These are phyloP conservation scores for Triticum aestivum DNA, from an alignment of 176 grass and related monocot species.

Conservation along the genomic window DNA sequence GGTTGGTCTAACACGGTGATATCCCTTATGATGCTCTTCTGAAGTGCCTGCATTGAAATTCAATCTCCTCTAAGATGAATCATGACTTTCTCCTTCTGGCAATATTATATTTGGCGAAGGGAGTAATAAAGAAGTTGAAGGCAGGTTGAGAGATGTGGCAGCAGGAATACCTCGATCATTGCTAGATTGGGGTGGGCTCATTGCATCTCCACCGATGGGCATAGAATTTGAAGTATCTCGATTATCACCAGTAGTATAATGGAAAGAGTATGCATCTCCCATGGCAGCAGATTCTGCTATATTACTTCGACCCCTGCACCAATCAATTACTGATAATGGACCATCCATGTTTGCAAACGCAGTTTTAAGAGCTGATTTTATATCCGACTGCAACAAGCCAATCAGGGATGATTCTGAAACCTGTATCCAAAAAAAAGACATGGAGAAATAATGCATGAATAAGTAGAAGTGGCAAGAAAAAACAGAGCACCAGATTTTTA, in stretches of 20 bases:
- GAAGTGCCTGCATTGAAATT: conserved; percentile 55
- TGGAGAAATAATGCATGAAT: conserved; percentile 8
- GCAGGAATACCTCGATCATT: conserved; percentile 58
- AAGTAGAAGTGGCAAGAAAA: conserved; percentile 25
- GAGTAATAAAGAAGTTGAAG: conserved; percentile 21
- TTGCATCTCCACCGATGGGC: conserved; percentile 61
- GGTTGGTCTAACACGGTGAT: conserved; percentile 69
- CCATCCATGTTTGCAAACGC: conserved; percentile 89
- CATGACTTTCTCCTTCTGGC: conserved; percentile 48
- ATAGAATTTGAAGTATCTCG: conserved; percentile 58
- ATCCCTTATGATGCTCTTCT: conserved; percentile 80
- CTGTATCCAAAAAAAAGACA: conserved; percentile 50
- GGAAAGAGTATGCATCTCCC: conserved; percentile 73
- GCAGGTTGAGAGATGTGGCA: background rate
- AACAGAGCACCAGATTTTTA: conserved; percentile 42
- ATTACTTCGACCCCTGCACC: conserved; percentile 80
- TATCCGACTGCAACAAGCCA: conserved; percentile 91
- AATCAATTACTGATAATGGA: conserved; percentile 85
- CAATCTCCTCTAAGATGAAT: conserved; percentile 54
- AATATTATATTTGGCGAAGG: conserved; percentile 35
- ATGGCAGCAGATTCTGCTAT: conserved; percentile 39
- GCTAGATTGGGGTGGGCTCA: conserved; percentile 66
- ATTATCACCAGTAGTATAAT: conserved; percentile 53
- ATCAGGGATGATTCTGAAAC: conserved; percentile 75
- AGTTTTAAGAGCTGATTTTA: conserved; percentile 84